Conservation (phyloP, 768 basidiomycete genomes). For the Lyophyllum shimeji region DNA sequence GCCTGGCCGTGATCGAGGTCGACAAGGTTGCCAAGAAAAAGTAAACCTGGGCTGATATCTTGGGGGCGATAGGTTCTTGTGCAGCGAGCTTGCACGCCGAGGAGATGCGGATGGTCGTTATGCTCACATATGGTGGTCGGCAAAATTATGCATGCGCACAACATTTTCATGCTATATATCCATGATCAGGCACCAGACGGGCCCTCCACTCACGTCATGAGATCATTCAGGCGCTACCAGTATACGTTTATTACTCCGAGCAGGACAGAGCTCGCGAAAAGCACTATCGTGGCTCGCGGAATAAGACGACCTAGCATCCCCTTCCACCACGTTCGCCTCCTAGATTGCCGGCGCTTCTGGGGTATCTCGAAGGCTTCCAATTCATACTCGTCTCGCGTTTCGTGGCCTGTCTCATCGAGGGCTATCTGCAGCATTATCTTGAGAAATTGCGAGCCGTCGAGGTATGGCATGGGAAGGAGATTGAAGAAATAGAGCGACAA, state of each 20-base stretch:
- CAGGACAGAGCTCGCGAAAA: constrained; percentile 19
- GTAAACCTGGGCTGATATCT: constrained; percentile 36
- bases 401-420: neutral
- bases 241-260: constrained; percentile 18
- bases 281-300: constrained; percentile 19
- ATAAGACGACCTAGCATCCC: constrained; percentile 15
- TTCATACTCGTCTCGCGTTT: constrained; percentile 25
- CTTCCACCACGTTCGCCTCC: constrained; percentile 20
- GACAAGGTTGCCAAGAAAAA: constrained; percentile 73
- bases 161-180: constrained; percentile 24
- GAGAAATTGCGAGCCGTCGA: constrained; percentile 73
- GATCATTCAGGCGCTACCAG: neutral
- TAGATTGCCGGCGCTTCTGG: constrained; percentile 5
- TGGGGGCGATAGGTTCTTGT: constrained; percentile 22
- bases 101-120: constrained; percentile 13
- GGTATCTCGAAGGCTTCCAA: constrained; percentile 29
- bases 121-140: constrained; percentile 25
- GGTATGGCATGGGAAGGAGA: constrained; percentile 65
- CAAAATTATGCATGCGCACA: constrained; percentile 32
- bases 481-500: constrained; percentile 84
- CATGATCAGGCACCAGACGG: constrained; percentile 9
- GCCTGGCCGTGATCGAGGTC: constrained; percentile 71
- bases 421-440: constrained; percentile 20
- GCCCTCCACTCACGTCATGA: neutral
- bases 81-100: constrained; percentile 18